Evolutionary conservation across 2,329 filamentous ascomycete species (phyloP).

Genomic region (Trichoderma sp.): DNA sequence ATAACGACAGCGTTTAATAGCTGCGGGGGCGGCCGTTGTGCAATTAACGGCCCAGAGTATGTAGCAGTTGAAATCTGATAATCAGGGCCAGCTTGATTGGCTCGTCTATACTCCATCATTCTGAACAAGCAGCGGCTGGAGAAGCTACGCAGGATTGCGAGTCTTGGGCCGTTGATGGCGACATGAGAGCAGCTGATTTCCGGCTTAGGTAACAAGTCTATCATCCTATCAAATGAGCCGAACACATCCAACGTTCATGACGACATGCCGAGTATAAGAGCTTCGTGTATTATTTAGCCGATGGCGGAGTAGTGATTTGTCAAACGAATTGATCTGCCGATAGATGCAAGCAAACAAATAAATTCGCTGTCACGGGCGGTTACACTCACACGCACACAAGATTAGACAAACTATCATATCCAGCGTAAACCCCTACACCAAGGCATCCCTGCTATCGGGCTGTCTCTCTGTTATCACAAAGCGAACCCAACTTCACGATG

Average conservation of each 20-base stretch:
- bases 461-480: not conserved
- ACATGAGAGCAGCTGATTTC: constrained; percentile 22
- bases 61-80: not conserved
- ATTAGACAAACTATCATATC: not conserved
- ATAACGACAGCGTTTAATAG: not conserved
- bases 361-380: not conserved
- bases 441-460: not conserved
- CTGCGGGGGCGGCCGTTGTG: not conserved
- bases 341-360: not conserved
- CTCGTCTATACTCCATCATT: not conserved
- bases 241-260: not conserved
- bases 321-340: not conserved
- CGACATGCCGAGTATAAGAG: constrained; percentile 8
- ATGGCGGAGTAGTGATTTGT: constrained; percentile 12
- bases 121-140: not conserved
- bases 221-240: constrained; percentile 1
- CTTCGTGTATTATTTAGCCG: constrained; percentile 1
- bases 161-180: constrained; percentile 14
- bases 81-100: not conserved
- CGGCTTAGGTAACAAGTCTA: constrained; percentile 21
- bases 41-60: not conserved
- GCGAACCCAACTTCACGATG: constrained; percentile 50
- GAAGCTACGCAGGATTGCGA: constrained; percentile 25
- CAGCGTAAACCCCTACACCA: not conserved
- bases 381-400: not conserved